Percentiles rank a stretch among this genome's conserved stretches.
phyloP scores from a whole-genome alignment of 176 grass and related monocot genomes.

The Pontederia crassipes region DNA sequence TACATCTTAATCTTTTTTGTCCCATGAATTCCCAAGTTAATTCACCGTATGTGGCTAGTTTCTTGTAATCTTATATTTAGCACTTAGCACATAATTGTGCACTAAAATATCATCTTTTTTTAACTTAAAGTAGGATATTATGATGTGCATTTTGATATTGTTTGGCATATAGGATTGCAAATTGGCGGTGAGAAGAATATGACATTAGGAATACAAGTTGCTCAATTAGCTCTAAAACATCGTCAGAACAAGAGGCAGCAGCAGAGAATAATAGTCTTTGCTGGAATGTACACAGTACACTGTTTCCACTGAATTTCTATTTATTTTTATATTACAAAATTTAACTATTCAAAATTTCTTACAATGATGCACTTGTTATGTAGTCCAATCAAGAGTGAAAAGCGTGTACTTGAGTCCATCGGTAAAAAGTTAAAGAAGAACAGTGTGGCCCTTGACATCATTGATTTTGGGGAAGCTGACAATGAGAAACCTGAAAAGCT shows the following conservation, averaged over 20 bases:
- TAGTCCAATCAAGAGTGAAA: constrained; percentile 82
- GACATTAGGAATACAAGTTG: constrained; percentile 80
- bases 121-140: too few species aligned
- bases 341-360: not conserved
- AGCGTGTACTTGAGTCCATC: constrained; percentile 71
- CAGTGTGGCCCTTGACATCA: constrained; percentile 87
- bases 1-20: too few species aligned
- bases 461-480: constrained; percentile 93
- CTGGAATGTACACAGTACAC: constrained; percentile 88
- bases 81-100: too few species aligned
- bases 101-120: too few species aligned
- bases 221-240: constrained; percentile 90
- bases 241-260: constrained; percentile 97
- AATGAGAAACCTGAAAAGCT: constrained; percentile 89
- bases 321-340: not conserved
- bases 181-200: constrained; percentile 84
- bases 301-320: not conserved
- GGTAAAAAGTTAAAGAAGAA: constrained; percentile 97
- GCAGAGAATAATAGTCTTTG: constrained; percentile 93
- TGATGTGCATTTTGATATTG: too few species aligned
- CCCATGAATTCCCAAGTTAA: too few species aligned
- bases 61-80: too few species aligned
- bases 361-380: not conserved
- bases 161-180: constrained; percentile 46
- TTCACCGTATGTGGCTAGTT: too few species aligned